Conservation (phyloP, 441 rosid genomes). For the Aleurites moluccanus region DNA sequence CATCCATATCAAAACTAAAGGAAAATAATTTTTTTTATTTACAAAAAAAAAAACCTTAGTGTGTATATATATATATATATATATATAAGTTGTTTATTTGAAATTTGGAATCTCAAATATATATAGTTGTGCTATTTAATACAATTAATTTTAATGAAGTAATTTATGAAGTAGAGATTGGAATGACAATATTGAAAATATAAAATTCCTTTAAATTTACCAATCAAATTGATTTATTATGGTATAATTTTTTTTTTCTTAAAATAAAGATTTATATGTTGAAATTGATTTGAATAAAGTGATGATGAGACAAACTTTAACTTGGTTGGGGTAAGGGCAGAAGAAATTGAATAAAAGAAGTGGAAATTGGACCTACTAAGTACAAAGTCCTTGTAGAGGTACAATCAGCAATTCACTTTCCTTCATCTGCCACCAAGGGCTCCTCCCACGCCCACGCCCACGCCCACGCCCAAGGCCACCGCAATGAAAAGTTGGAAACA, state of each 20-base stretch:
- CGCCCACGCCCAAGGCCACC: conserved; percentile 10
- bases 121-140: too few species aligned
- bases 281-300: neutral
- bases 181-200: too few species aligned
- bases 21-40: too few species aligned
- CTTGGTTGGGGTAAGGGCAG: conserved; percentile 9
- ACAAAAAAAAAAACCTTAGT: too few species aligned
- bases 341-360: neutral
- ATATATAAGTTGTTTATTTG: too few species aligned
- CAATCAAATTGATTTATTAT: too few species aligned
- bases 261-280: neutral
- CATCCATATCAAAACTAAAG: too few species aligned
- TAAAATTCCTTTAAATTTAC: too few species aligned
- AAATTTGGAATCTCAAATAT: too few species aligned
- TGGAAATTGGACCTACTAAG: conserved; percentile 4
- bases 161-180: too few species aligned
- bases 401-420: conserved; percentile 7
- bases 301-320: neutral
- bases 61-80: too few species aligned
- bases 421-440: conserved; percentile 27
- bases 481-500: neutral
- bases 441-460: conserved; percentile 3
- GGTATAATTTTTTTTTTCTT: neutral
- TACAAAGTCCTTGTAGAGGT: neutral
- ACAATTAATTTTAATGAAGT: too few species aligned